Evolutionary conservation across 2,329 filamentous ascomycete species (phyloP).

Genomic region (Epichloe aotearoae): DNA sequence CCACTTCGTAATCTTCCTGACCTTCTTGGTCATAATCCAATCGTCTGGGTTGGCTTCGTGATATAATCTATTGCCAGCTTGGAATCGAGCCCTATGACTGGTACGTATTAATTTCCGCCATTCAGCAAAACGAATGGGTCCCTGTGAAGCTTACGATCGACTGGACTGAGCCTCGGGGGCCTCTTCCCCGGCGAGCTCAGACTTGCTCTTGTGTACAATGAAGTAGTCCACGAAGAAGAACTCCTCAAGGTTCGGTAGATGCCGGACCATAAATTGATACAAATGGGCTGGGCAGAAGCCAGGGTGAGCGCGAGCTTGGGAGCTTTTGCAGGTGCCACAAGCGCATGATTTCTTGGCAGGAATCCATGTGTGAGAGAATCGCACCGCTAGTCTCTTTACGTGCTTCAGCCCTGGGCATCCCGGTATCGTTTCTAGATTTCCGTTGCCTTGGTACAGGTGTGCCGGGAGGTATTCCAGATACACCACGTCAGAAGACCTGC

Average conservation of each 20-base stretch:
- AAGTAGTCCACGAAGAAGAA: slow-evolving; percentile 34
- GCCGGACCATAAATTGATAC: slow-evolving; percentile 29
- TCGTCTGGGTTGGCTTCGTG: slow-evolving; percentile 20
- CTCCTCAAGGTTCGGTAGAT: slow-evolving; percentile 27
- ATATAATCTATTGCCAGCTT: slow-evolving; percentile 11
- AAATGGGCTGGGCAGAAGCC: slow-evolving; percentile 25
- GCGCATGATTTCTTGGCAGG: slow-evolving; percentile 12
- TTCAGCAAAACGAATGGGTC: too few species aligned
- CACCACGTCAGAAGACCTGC: slow-evolving; percentile 17
- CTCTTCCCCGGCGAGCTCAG: neutral
- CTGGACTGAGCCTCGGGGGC: neutral
- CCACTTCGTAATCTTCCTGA: slow-evolving; percentile 25
- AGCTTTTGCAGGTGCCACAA: slow-evolving; percentile 22
- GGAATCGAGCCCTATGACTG: slow-evolving; percentile 3
- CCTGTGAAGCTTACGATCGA: neutral
- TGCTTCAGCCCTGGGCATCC: slow-evolving; percentile 17
- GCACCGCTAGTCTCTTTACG: slow-evolving; percentile 27
- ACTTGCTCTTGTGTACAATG: slow-evolving; percentile 18
- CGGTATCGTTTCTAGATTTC: slow-evolving; percentile 14
- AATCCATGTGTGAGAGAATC: slow-evolving; percentile 29
- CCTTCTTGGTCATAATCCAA: slow-evolving; percentile 24
- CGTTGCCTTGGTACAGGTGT: slow-evolving; percentile 14
- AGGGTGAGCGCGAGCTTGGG: slow-evolving; percentile 14
- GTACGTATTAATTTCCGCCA: neutral
- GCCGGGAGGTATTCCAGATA: slow-evolving; percentile 22